Percentiles rank a stretch among this genome's conserved stretches.
These are phyloP conservation scores for Cryptococcus maquisensis DNA, from an alignment of 1,284 basidiomycete species.

Conservation along the genomic window DNA sequence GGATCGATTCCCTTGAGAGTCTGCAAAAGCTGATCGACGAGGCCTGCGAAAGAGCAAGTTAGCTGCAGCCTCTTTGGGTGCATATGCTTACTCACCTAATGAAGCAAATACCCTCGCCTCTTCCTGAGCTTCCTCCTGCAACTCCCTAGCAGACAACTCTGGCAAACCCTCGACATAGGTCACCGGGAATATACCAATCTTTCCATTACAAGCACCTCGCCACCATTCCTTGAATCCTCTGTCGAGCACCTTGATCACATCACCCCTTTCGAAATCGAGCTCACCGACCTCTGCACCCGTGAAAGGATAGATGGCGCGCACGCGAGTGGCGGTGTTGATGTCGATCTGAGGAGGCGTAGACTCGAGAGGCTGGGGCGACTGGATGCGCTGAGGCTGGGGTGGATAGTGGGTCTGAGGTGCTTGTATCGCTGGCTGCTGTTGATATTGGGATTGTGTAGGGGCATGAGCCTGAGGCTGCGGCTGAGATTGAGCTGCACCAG, in stretches of 20 bases:
- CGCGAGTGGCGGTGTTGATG: slow-evolving; percentile 63
- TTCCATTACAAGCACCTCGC: slow-evolving; percentile 86
- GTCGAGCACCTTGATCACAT: slow-evolving; percentile 93
- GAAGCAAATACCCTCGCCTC: slow-evolving; percentile 69
- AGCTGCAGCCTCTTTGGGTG: not conserved
- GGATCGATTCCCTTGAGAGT: slow-evolving; percentile 76
- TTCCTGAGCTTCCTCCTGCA: slow-evolving; percentile 79
- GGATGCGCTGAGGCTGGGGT: slow-evolving; percentile 21
- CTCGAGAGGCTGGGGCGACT: slow-evolving; percentile 25
- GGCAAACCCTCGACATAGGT: slow-evolving; percentile 94
- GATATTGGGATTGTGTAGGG: not conserved
- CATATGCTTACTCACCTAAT: slow-evolving; percentile 26
- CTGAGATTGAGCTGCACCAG: slow-evolving; percentile 32
- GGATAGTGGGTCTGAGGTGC: not conserved
- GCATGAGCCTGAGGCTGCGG: slow-evolving; percentile 3
- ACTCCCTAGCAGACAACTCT: slow-evolving; percentile 72
- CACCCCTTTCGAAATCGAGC: slow-evolving; percentile 86
- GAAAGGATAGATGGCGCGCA: slow-evolving; percentile 87
- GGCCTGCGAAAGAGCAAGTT: slow-evolving; percentile 62
- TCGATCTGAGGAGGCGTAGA: slow-evolving; percentile 41
- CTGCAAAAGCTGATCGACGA: slow-evolving; percentile 80
- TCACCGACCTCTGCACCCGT: slow-evolving; percentile 85
- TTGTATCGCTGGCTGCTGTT: slow-evolving; percentile 8
- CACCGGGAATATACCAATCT: slow-evolving; percentile 96
- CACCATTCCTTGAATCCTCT: slow-evolving; percentile 98